Evolutionary conservation across 768 basidiomycete species (phyloP).

Genomic region (Mycena venus): DNA sequence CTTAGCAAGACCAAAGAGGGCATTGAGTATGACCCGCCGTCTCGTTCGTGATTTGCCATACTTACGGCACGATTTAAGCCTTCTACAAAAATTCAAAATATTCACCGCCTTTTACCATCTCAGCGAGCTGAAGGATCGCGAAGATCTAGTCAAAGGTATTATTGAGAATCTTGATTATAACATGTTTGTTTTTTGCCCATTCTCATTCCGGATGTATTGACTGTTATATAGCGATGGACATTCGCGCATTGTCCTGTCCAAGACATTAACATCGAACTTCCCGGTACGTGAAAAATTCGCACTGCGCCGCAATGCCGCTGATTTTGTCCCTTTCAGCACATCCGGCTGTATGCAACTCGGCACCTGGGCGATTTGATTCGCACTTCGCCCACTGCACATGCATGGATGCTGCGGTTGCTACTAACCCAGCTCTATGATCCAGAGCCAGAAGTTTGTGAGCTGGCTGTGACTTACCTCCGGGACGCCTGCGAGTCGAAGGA

Average conservation of each 20-base stretch:
- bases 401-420: slow-evolving; percentile 92
- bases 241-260: slow-evolving; percentile 91
- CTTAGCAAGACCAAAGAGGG: slow-evolving; percentile 92
- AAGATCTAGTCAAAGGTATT: slow-evolving; percentile 92
- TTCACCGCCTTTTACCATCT: slow-evolving; percentile 98
- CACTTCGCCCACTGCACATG: slow-evolving; percentile 70
- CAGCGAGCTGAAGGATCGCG: slow-evolving; percentile 89
- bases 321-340: slow-evolving; percentile 65
- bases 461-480: slow-evolving; percentile 90
- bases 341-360: slow-evolving; percentile 89
- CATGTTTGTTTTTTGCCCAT: slow-evolving; percentile 65
- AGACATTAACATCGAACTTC: slow-evolving; percentile 94
- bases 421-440: slow-evolving; percentile 98
- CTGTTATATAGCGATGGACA: slow-evolving; percentile 84
- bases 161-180: slow-evolving; percentile 94
- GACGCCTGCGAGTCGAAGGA: slow-evolving; percentile 90
- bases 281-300: slow-evolving; percentile 61
- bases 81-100: slow-evolving; percentile 91
- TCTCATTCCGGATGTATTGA: slow-evolving; percentile 25
- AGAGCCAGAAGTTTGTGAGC: slow-evolving; percentile 88
- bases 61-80: slow-evolving; percentile 55
- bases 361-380: slow-evolving; percentile 89
- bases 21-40: slow-evolving; percentile 72
- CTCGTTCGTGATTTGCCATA: background rate
- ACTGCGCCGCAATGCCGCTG: background rate